Evolutionary conservation across 768 basidiomycete species (phyloP), one percentile per base, ranked within the genome.

Genomic region (Hirschioporus abietinus): DNA sequence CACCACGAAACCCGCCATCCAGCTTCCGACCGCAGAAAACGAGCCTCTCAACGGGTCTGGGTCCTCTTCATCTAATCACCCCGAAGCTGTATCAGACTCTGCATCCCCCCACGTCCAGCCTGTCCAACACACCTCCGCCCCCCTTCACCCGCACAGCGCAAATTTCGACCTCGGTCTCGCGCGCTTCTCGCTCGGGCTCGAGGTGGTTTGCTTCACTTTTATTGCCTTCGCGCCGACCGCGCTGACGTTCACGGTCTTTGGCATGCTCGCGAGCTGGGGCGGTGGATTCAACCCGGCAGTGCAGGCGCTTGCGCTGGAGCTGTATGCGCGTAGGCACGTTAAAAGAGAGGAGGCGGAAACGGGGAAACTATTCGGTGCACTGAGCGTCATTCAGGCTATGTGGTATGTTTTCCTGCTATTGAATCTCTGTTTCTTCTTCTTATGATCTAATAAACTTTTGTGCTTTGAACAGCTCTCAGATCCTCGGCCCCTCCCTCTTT

Each of bases 281-380:
- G 73, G 80, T 0, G 92, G 89, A 1, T 85, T 89, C 66, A 74
- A 72, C 25, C 93, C 95, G 9, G 87, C 91, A 1, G 67, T 84
- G 8, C 88, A 92, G 66, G 89, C 89, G 24, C 82, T 93, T 36
- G 87, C 92, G 2, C 77, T 96, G 58, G 84, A 89, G 25, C 72
- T 92, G 60, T 91, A 88, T 68, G 77, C 77, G 30, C 76, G 76
- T n/a, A 78, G 79, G 23, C 42, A 52, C 42, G 20, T 3, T 15
- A 52, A 52, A 15, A 52, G 42, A 20, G 84, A 83, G 1, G 84
- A 87, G 1, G 80, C 80, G 17, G 90, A 94, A 71, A 79, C 82
- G 15, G 95, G 93, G 1, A 82, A 80, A 70, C 79, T 97, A 20
- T 95, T 95, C 72, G 95, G 93, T 15, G 93, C 87, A 3, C 70